Conservation (phyloP, 495 filamentous ascomycete genomes). For the Rhizodiscina lignyota region DNA sequence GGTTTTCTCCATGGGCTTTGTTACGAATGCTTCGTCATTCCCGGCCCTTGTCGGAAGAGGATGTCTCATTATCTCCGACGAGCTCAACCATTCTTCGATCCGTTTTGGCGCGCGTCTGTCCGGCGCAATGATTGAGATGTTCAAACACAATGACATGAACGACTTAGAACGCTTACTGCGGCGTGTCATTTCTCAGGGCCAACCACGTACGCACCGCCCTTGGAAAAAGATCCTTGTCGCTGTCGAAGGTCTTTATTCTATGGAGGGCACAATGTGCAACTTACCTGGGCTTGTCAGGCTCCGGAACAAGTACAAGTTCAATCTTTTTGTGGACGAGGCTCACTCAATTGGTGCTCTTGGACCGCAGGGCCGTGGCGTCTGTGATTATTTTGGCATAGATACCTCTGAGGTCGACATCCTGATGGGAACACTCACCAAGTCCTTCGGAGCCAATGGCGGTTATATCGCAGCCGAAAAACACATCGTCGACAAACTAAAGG, state of each 20-base stretch:
- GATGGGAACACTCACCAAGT: constrained; percentile 97
- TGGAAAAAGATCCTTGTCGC: constrained; percentile 98
- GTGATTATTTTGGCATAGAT: constrained; percentile 90
- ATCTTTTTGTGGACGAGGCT: constrained; percentile 89
- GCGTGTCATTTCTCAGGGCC: constrained; percentile 86
- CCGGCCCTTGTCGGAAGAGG: constrained; percentile 82
- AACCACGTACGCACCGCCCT: constrained; percentile 88
- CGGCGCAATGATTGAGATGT: constrained; percentile 83
- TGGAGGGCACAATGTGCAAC: constrained; percentile 98
- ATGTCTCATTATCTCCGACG: constrained; percentile 85
- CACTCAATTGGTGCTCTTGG: constrained; percentile 93
- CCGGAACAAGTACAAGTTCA: constrained; percentile 91
- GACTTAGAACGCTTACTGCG: constrained; percentile 72
- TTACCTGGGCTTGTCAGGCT: constrained; percentile 70
- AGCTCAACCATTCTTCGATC: constrained; percentile 94
- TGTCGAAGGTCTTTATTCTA: constrained; percentile 93
- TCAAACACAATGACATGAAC: constrained; percentile 92
- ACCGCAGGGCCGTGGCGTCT: constrained; percentile 75
- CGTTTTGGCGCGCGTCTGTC: constrained; percentile 87
- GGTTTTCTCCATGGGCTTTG: constrained; percentile 98
- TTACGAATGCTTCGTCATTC: constrained; percentile 83
- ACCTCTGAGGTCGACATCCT: constrained; percentile 81
- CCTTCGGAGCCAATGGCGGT: constrained; percentile 94
- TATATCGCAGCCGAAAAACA: constrained; percentile 83
- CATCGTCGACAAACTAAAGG: constrained; percentile 80